Conservation (phyloP, 73 alveolate species). For the Effrenium voratum region DNA sequence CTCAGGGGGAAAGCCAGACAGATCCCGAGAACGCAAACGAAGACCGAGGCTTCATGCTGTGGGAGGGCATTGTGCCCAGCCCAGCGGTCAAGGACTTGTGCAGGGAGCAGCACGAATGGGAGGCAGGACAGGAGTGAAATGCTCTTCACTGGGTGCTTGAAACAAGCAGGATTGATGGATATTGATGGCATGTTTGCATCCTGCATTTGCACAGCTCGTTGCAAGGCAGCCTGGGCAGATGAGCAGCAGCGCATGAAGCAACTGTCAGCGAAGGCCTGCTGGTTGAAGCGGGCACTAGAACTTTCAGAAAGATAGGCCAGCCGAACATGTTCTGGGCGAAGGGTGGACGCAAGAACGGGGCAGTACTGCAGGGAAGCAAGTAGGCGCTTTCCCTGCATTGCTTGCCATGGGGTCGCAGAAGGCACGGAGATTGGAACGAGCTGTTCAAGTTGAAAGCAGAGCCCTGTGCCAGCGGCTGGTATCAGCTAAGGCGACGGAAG, state of each 20-base stretch:
- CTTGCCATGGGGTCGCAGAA: no score
- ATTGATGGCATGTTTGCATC: neutral
- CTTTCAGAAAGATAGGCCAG: no score
- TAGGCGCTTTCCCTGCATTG: neutral
- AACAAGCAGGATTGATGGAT: no score
- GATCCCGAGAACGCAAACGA: neutral
- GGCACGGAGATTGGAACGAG: no score
- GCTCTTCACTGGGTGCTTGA: neutral
- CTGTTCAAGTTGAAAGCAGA: no score
- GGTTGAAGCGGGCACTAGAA: no score
- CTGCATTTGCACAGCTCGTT: neutral
- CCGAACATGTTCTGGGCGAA: no score
- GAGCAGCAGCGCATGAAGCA: slow-evolving; percentile 58
- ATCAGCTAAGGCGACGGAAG: neutral
- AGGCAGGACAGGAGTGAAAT: neutral
- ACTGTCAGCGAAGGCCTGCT: neutral
- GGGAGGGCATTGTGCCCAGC: slow-evolving; percentile 68
- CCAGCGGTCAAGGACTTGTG: slow-evolving; percentile 16
- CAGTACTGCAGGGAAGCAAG: neutral
- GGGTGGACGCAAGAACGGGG: neutral
- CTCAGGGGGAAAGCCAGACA: neutral
- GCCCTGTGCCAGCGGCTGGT: no score
- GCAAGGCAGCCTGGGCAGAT: slow-evolving; percentile 61
- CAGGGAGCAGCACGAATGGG: slow-evolving; percentile 53
- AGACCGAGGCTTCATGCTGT: slow-evolving; percentile 65